Base-by-base conservation (phyloP, 2,329 filamentous ascomycete species). In the Fragosphaeria purpurea region DNA sequence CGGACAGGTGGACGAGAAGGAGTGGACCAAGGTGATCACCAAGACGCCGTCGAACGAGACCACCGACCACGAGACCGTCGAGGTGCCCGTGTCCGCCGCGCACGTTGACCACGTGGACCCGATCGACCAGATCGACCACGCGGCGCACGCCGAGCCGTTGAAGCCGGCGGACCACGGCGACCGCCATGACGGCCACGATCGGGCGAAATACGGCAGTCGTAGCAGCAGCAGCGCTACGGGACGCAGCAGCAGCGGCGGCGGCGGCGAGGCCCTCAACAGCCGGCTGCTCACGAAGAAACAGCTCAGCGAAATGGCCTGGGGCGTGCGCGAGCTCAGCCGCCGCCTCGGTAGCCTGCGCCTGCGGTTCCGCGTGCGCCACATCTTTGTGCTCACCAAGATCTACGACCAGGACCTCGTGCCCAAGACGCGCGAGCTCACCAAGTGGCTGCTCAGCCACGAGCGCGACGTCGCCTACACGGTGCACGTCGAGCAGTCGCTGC, bases 261-360 rank as follows among this genome's bases (percentile, higher is more conserved):
- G n/a, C 13, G 12, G n/a, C 32, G 58, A 65, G 35, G 59, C 54
- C 6, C 58, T 76, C 41, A 75, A 79, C 60, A 81, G 76, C 53
- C 79, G 91, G n/a, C 78, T 96, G 46, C 74, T 97, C 58, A 96
- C 90, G 1, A 97, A 97, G 71, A 89, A 87, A 65, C 88, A 98
- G 67, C 75, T 98, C 41, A 89, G 86, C 11, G 93, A 97, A 60
- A 97, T 98, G 91, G 90, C 91, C 0, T 90, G 91, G 81, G 90
- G 91, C 32, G 93, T 97, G 52, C 77, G 93, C 45, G 88, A 96
- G 67, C 72, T 98, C 52, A 91, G 87, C 34, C 86, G 95, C 62
- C 85, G 87, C 53, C 70, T 97, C 53, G 86, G 88, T 47, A 89
- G 83, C 65, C 83, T 97, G 64, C 80, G 84, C 52, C 74, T 98